phyloP scores from a whole-genome alignment of 805 yeast species.

The Cyberlindnera samutprakarnensis region DNA sequence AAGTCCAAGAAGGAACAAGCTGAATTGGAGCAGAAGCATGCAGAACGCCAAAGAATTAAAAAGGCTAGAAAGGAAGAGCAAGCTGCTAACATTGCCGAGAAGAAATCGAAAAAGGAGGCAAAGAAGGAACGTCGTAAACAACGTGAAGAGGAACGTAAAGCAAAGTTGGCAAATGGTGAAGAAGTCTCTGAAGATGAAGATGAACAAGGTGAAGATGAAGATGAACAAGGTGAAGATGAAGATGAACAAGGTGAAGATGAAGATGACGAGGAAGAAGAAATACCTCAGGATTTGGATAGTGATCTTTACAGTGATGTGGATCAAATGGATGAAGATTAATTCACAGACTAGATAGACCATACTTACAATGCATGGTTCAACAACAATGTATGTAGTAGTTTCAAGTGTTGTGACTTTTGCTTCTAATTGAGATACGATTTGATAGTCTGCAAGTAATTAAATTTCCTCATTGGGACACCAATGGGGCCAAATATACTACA shows the following conservation, averaged over 20 bases:
- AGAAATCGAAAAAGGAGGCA: slow-evolving; percentile 64
- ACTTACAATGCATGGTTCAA: too few relatives aligned
- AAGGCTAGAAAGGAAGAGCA: slow-evolving; percentile 71
- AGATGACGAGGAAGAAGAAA: slow-evolving; percentile 27
- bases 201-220: slow-evolving; percentile 28
- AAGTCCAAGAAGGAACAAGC: slow-evolving; percentile 57
- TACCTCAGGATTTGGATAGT: slow-evolving; percentile 39
- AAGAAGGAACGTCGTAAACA: slow-evolving; percentile 63
- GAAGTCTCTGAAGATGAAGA: slow-evolving; percentile 24
- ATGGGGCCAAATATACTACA: slow-evolving; percentile 1
- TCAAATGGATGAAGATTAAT: slow-evolving; percentile 8
- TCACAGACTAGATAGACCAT: neutral
- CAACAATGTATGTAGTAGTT: too few relatives aligned
- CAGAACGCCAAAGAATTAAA: slow-evolving; percentile 50
- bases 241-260: slow-evolving; percentile 31
- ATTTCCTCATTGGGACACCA: slow-evolving; percentile 1
- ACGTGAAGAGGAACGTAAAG: slow-evolving; percentile 34
- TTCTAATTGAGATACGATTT: too few relatives aligned
- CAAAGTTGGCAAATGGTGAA: slow-evolving; percentile 20
- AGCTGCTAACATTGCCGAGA: slow-evolving; percentile 67
- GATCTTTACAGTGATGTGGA: slow-evolving; percentile 40
- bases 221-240: slow-evolving; percentile 26
- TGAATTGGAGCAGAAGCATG: slow-evolving; percentile 61
- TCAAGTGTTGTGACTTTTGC: too few relatives aligned
- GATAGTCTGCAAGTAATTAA: too few relatives aligned